phyloP scores from a whole-genome alignment of 306 rosid genomes.

The Vigna reflexopilosa region DNA sequence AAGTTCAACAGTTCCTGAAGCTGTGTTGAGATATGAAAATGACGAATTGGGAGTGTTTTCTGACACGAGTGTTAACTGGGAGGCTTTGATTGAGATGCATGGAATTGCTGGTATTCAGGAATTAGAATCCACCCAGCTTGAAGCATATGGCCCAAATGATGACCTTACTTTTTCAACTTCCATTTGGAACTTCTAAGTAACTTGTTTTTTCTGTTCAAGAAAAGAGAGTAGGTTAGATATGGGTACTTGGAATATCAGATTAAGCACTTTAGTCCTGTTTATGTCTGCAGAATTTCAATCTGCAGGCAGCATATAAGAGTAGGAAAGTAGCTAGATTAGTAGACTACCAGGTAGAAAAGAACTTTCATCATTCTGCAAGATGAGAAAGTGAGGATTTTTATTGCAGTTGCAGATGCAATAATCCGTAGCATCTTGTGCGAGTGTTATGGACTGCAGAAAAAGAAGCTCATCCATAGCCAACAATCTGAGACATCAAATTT shows the following conservation, averaged over 20 bases:
- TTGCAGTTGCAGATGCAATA: too few species aligned
- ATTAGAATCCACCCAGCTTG: conserved; percentile 55
- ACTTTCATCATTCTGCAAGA: too few species aligned
- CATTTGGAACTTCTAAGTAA: conserved; percentile 75
- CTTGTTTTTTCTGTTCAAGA: conserved; percentile 17
- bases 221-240: not conserved
- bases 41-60: conserved; percentile 62
- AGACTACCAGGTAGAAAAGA: too few species aligned
- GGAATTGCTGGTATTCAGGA: conserved; percentile 59
- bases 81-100: conserved; percentile 75
- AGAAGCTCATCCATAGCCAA: too few species aligned
- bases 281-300: conserved; percentile 40
- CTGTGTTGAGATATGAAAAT: conserved; percentile 44
- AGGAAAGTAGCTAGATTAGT: conserved; percentile 23
- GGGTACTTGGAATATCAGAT: conserved; percentile 26
- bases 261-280: conserved; percentile 42
- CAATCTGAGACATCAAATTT: too few species aligned
- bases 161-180: conserved; percentile 70
- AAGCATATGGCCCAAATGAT: conserved; percentile 61
- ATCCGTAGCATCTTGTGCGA: too few species aligned
- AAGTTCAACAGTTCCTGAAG: conserved; percentile 57
- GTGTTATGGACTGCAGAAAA: too few species aligned
- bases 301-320: conserved; percentile 40
- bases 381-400: too few species aligned
- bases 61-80: conserved; percentile 79